A percentile compares a stretch with the other conserved stretches of the same genome.
Conservation (phyloP, 768 basidiomycete genomes). For the Infundibulicybe gibba region DNA sequence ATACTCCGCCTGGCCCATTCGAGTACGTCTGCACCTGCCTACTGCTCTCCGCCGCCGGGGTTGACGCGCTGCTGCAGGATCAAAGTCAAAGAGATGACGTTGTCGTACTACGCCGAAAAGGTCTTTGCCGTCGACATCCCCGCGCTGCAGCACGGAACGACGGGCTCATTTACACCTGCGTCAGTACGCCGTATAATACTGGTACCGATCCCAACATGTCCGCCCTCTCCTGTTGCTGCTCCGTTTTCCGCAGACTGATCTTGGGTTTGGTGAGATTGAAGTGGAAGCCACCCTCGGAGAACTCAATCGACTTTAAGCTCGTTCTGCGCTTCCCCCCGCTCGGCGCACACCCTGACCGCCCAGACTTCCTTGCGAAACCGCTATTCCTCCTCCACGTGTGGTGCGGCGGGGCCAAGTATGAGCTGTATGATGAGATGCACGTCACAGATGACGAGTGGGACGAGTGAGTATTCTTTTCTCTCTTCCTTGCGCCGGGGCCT, state of each 20-base stretch:
- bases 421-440: conserved; percentile 81
- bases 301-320: conserved; percentile 97
- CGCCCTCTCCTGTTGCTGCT: conserved; percentile 17
- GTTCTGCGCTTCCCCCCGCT: conserved; percentile 87
- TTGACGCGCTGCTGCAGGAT: conserved; percentile 45
- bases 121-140: conserved; percentile 87
- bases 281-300: conserved; percentile 98
- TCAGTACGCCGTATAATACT: conserved; percentile 78
- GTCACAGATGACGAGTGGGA: conserved; percentile 94
- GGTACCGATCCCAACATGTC: conserved; percentile 89
- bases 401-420: conserved; percentile 67
- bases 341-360: conserved; percentile 44
- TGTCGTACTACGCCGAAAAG: conserved; percentile 84
- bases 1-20: conserved; percentile 69
- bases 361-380: conserved; percentile 85
- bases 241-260: conserved; percentile 4
- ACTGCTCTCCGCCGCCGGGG: background rate
- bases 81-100: conserved; percentile 80
- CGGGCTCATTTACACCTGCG: conserved; percentile 95
- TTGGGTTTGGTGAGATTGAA: conserved; percentile 63
- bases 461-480: conserved; percentile 46
- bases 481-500: conserved; percentile 3
- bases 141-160: conserved; percentile 86
- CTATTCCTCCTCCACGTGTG: conserved; percentile 81
- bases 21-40: conserved; percentile 65